A percentile compares a stretch with the other conserved stretches of the same genome.
These are phyloP conservation scores for Salpingoeca rosetta DNA, from an alignment of 78 protist species.

Conservation along the genomic window DNA sequence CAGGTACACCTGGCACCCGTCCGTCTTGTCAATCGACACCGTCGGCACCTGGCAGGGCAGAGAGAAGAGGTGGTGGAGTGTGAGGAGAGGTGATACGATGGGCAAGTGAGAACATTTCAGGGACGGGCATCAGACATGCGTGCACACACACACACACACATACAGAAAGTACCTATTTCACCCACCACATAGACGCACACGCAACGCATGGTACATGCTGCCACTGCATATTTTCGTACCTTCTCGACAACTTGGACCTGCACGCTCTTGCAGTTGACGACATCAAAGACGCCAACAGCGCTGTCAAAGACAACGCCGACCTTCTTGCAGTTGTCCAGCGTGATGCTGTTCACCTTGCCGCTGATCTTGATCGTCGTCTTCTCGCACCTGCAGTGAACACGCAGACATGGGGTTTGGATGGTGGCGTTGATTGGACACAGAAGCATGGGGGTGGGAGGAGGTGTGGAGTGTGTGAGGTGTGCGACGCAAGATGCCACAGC, in stretches of 20 bases:
- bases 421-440: too few species aligned
- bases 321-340: slow-evolving; percentile 70
- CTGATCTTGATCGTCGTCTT: slow-evolving; percentile 46
- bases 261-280: slow-evolving; percentile 62
- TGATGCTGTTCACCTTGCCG: slow-evolving; percentile 79
- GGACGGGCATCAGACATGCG: neutral
- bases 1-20: slow-evolving; percentile 56
- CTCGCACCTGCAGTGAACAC: too few species aligned
- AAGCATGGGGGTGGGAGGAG: too few species aligned
- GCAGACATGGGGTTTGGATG: too few species aligned
- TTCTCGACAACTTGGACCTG: slow-evolving; percentile 66
- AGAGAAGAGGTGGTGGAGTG: too few species aligned
- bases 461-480: too few species aligned
- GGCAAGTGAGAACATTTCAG: too few species aligned
- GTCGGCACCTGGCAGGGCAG: slow-evolving; percentile 56
- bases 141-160: neutral
- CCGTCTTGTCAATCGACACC: slow-evolving; percentile 69
- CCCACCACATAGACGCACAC: neutral
- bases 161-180: neutral
- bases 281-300: slow-evolving; percentile 56
- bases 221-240: too few species aligned
- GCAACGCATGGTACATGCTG: too few species aligned
- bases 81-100: too few species aligned
- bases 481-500: too few species aligned
- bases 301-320: slow-evolving; percentile 66